Evolutionary conservation across 441 rosid genomes (phyloP), one percentile per base, ranked within the genome.

Genomic region (Lagerstroemia fauriei): DNA sequence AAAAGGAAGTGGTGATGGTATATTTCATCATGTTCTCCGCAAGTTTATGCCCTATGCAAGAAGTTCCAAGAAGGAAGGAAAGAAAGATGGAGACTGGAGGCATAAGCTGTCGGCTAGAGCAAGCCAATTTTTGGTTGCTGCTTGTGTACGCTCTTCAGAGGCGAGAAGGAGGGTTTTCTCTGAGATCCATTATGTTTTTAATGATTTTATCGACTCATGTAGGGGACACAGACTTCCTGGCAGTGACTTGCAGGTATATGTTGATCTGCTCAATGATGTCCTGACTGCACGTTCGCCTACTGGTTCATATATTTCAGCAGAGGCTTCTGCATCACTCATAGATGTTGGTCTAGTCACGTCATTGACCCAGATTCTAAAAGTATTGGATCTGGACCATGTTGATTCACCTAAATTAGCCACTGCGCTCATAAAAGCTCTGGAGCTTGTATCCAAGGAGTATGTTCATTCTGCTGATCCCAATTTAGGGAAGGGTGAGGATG

Each of bases 401-500:
- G 98, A 95, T 79, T 94, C 98, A 31, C 95, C 98, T 47, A 95
- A 95, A 89, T 89, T 93, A 86, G 97, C 94, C 75, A 91, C 92
- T 47, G 98, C 92, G 47, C 90, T 94, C 75, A 85, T 97, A 85
- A 97, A 94, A 91, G 96, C 93, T 77, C 88, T 97, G 89, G 99
- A 97, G 90, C 84, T 92, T 90, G 98, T 97, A 61, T 93, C 96
- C 11, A 97, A 95, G 90, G 99, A 97, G 87, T 95, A 97, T 87
- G 93, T 95, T 73, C 93, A 88, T 87, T 88, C 92, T 84, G 89
- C 86, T 78, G 94, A 92, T 84, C 85, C 92, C 78, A 88, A 77
- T 85, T 75, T 86, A 25, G 91, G 85, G 63, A 95, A 94, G 86
- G 91, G 86, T 89, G 97, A 93, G 80, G 94, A 85, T 91, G 86